These are phyloP conservation scores for Pythium grandisporangium DNA, from an alignment of 352 stramenopile species.

Conservation along the genomic window DNA sequence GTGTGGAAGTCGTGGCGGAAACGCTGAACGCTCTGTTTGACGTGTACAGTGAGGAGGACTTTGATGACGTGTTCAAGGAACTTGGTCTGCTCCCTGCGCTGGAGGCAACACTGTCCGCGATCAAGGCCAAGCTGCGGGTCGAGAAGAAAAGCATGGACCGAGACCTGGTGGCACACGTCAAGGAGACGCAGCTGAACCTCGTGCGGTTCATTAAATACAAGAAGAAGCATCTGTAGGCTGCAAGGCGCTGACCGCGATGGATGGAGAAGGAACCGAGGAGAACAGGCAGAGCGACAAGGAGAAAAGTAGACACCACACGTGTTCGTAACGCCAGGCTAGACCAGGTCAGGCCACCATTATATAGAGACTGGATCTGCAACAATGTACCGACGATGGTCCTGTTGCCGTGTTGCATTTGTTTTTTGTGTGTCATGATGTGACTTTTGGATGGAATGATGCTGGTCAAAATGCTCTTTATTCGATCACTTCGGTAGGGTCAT, in stretches of 20 bases:
- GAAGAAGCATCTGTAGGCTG: slow-evolving; percentile 66
- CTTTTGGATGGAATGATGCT: no score
- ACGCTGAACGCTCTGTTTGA: slow-evolving; percentile 84
- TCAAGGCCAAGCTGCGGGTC: slow-evolving; percentile 68
- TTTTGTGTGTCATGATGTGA: no score
- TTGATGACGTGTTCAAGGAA: slow-evolving; percentile 60
- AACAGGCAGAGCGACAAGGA: no score
- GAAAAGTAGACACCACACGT: no score
- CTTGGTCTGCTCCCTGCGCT: slow-evolving; percentile 56
- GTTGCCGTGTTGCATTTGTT: no score
- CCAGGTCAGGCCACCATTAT: no score
- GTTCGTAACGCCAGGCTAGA: no score
- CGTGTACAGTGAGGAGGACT: slow-evolving; percentile 75
- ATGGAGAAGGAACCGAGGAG: no score
- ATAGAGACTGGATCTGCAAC: no score
- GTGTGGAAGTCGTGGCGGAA: slow-evolving; percentile 76
- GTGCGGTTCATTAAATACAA: slow-evolving; percentile 90
- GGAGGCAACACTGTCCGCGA: slow-evolving; percentile 41
- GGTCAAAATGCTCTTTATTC: slow-evolving; percentile 11
- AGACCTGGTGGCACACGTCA: slow-evolving; percentile 69
- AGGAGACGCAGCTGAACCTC: slow-evolving; percentile 83
- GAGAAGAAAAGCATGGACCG: slow-evolving; percentile 76
- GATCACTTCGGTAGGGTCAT: slow-evolving; percentile 46
- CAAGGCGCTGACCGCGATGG: background rate
- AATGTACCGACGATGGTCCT: no score